Conservation (phyloP, 2,329 filamentous ascomycete genomes). For the Epichloe aotearoae region DNA sequence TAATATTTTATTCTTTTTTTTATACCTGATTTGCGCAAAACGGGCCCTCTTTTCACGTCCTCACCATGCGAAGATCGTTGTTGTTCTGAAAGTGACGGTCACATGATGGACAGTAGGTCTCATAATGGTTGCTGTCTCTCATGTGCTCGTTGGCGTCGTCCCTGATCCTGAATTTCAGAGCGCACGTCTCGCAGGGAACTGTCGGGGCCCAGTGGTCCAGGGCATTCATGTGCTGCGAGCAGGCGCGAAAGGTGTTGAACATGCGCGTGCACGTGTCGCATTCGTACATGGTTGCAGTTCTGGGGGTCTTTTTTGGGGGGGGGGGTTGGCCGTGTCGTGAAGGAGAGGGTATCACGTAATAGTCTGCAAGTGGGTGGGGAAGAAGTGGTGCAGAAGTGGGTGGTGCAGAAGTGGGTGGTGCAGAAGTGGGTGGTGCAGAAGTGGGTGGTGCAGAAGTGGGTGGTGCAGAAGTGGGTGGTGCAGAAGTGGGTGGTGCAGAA, state of each 20-base stretch:
- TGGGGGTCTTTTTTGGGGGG: no score
- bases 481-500: no score
- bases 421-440: no score
- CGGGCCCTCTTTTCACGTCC: background rate
- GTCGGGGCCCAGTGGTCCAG: conserved; percentile 15
- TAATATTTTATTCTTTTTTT: background rate
- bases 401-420: no score
- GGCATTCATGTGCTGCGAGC: conserved; percentile 1
- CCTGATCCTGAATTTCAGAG: conserved; percentile 12
- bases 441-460: no score
- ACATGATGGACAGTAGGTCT: conserved; percentile 23
- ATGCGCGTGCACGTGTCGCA: background rate
- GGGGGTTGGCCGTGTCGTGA: no score
- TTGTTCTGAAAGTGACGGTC: conserved; percentile 17
- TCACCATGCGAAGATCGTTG: conserved; percentile 21
- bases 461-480: no score
- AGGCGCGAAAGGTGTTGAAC: background rate
- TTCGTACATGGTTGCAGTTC: background rate
- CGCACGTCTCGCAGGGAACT: conserved; percentile 12
- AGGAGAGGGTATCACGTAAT: no score
- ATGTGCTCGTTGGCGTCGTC: conserved; percentile 6
- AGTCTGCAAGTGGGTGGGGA: no score
- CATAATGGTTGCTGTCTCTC: conserved; percentile 15
- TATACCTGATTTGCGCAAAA: background rate
- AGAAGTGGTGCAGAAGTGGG: no score